Evolutionary conservation across 1,284 basidiomycete genomes (phyloP), one percentile per base, ranked within the genome.

Genomic region (Ustilago curta): DNA sequence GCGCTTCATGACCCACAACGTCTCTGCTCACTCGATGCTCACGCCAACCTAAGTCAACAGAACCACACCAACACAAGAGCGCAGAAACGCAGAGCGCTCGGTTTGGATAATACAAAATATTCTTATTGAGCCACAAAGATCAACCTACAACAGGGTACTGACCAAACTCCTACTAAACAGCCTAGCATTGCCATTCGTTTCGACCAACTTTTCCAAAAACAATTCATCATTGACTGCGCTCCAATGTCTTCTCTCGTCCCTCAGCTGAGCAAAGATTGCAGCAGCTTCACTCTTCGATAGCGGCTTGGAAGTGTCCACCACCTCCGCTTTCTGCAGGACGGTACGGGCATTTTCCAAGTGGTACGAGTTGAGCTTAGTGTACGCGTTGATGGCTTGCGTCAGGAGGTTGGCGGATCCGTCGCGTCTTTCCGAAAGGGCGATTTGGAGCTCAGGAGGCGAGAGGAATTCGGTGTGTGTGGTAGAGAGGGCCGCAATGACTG

Each of bases 201-300:
- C 80, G 35, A 82, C 76, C 39, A 83, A 55, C 65, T 81, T 82
- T 43, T 77, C 61, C 58, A 81, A 35, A 31, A 81, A 81, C 16
- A 73, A 49, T 51, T 83, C 82, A 57, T 83, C 82, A 59, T 82
- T 81, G 25, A 70, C 64, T 6, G 66, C 62, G 25, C 55, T 60
- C 79, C 79, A 80, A 19, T 74, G 53, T 16, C 57, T 51, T 37
- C 57, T 64, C 40, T 80, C 79, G 25, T 72, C 67, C 51, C 59
- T 71, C 35, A 80, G 51, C 52, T 79, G 72, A 8, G 62, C 51
- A 29, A 80, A 74, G 54, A 80, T 58, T 16, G 66, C 73, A 6
- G 75, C 74, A 2, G 79, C 79, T 50, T 80, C 79, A 11, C 35
- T 8, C 32, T 62, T 65, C 18, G 47, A 44, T 7, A 80, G 59